Evolutionary conservation across 2,329 filamentous ascomycete genomes (phyloP).

Genomic region (Aspergillus carbonarius): DNA sequence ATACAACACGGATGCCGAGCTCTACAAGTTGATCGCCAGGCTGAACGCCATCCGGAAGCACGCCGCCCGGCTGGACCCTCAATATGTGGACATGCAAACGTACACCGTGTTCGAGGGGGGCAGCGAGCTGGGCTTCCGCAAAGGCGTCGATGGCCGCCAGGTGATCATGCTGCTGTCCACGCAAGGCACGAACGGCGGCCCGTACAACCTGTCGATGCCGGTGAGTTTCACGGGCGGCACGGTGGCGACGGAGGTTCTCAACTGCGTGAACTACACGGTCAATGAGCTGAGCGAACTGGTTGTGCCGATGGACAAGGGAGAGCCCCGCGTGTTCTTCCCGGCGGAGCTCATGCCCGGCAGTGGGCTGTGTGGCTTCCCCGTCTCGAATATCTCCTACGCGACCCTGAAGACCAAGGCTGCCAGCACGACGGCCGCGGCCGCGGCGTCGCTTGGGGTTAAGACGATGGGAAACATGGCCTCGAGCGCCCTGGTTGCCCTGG

Average conservation of each 20-base stretch:
- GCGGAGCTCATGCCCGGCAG: constrained; percentile 29
- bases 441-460: neutral
- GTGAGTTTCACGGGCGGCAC: constrained; percentile 27
- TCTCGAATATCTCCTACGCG: neutral
- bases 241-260: constrained; percentile 29
- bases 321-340: constrained; percentile 34
- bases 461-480: neutral
- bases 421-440: neutral
- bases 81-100: constrained; percentile 41
- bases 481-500: neutral
- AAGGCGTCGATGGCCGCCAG: constrained; percentile 44
- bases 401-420: neutral
- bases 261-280: constrained; percentile 28
- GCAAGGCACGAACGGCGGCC: constrained; percentile 33
- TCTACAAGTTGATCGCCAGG: constrained; percentile 41
- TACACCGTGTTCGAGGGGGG: constrained; percentile 43
- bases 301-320: constrained; percentile 30
- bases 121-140: constrained; percentile 46
- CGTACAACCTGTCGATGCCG: constrained; percentile 32
- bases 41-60: constrained; percentile 47
- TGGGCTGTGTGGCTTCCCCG: constrained; percentile 27
- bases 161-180: constrained; percentile 48
- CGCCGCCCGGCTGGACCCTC: constrained; percentile 33
- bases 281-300: constrained; percentile 24
- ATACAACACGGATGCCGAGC: constrained; percentile 43